Evolutionary conservation across 2,329 filamentous ascomycete genomes (phyloP).

Genomic region (Fusarium fujikuroi): DNA sequence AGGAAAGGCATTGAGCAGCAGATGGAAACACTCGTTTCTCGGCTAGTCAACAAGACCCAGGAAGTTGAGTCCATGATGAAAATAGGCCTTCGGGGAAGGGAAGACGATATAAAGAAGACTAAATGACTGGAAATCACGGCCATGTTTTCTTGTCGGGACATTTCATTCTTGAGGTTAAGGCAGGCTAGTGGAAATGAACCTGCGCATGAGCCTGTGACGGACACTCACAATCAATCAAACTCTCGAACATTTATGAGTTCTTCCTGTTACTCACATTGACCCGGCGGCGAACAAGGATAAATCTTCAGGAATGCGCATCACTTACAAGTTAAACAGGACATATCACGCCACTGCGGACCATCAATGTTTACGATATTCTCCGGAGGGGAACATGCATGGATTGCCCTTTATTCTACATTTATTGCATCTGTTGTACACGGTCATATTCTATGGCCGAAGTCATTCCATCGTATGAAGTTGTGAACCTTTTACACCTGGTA

Average conservation of each 20-base stretch:
- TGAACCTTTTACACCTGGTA: slow-evolving; percentile 71
- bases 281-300: not conserved
- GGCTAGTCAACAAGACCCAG: slow-evolving; percentile 28
- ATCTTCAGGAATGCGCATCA: not conserved
- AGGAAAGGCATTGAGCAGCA: slow-evolving; percentile 43
- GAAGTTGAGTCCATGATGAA: slow-evolving; percentile 47
- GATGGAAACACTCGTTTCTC: slow-evolving; percentile 42
- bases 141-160: not conserved
- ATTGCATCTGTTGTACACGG: slow-evolving; percentile 39
- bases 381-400: slow-evolving; percentile 39
- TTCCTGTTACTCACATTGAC: not conserved
- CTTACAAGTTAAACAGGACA: not conserved
- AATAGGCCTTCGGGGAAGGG: slow-evolving; percentile 44
- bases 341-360: slow-evolving; percentile 37
- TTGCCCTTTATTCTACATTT: slow-evolving; percentile 43
- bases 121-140: not conserved
- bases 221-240: not conserved
- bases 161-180: not conserved
- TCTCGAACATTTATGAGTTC: not conserved
- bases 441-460: slow-evolving; percentile 13
- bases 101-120: slow-evolving; percentile 35
- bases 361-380: not conserved
- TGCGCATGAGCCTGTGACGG: not conserved
- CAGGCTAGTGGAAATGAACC: not conserved
- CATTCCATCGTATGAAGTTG: not conserved